Evolutionary conservation across 345 rosid genomes (phyloP).

Genomic region (Sonneratia caseolaris): DNA sequence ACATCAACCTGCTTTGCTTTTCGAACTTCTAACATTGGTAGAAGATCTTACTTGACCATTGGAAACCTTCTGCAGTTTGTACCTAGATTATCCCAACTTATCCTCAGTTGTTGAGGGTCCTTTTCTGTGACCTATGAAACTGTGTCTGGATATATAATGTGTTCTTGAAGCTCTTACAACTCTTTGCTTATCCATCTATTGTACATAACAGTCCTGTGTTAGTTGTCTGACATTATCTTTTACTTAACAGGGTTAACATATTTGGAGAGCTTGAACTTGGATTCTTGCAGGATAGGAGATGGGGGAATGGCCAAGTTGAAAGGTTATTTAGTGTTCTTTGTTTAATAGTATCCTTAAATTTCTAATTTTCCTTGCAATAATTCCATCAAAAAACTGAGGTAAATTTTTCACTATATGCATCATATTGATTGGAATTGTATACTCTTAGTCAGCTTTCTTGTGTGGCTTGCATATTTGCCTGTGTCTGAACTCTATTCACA

Average conservation of each 20-base stretch:
- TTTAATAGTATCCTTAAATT: neutral
- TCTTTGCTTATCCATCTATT: neutral
- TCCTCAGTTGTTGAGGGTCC: neutral
- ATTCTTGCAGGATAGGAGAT: conserved; percentile 72
- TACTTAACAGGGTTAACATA: conserved; percentile 53
- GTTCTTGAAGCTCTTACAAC: neutral
- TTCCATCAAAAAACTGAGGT: too few species aligned
- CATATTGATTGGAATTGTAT: too few species aligned
- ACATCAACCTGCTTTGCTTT: too few species aligned
- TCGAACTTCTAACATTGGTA: too few species aligned
- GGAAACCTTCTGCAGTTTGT: neutral
- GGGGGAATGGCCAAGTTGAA: conserved; percentile 60
- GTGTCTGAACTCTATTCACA: too few species aligned
- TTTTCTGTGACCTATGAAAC: neutral
- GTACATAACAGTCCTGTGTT: neutral
- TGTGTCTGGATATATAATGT: neutral
- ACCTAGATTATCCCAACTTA: neutral
- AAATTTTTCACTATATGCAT: too few species aligned
- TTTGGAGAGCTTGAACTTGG: conserved; percentile 94
- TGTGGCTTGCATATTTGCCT: too few species aligned
- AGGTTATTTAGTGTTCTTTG: conserved; percentile 28
- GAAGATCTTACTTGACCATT: neutral
- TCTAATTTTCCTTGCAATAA: too few species aligned
- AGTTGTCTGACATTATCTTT: conserved; percentile 2
- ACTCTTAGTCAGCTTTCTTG: too few species aligned